Evolutionary conservation across 257 asterid species (phyloP).

Genomic region (Linaria vulgaris): DNA sequence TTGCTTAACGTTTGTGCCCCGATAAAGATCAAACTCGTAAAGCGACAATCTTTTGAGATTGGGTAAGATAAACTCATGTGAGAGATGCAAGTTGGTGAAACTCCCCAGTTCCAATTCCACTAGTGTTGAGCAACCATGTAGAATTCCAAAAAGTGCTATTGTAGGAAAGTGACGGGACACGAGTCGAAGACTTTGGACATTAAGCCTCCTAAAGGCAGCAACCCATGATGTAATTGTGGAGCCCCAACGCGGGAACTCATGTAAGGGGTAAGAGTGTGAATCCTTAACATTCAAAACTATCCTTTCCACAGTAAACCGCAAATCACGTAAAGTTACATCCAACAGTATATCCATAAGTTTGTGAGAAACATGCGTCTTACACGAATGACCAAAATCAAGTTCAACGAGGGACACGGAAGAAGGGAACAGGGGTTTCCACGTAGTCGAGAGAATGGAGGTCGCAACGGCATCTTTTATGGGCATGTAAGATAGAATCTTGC

Average conservation of each 20-base stretch:
- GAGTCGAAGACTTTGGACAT: not conserved
- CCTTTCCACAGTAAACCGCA: not conserved
- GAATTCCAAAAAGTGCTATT: not conserved
- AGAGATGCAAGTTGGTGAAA: not conserved
- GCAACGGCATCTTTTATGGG: not conserved
- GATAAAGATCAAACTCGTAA: not conserved
- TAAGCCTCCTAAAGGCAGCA: not conserved
- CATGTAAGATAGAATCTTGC: not conserved
- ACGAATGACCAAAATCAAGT: not conserved
- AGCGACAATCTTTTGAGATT: not conserved
- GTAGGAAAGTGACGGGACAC: not conserved
- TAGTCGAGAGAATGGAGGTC: not conserved
- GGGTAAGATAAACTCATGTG: not conserved
- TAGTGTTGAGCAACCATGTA: not conserved
- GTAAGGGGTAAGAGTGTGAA: too few species aligned
- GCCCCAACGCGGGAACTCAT: too few species aligned
- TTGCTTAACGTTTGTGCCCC: not conserved
- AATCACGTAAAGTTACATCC: not conserved
- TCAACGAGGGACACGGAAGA: not conserved
- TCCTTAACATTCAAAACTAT: not conserved
- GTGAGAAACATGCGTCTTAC: not conserved
- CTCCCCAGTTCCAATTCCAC: not conserved
- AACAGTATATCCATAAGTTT: not conserved
- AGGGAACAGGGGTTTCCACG: not conserved
- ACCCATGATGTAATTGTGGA: not conserved